phyloP scores from a whole-genome alignment of 1,284 basidiomycete genomes.

The Porodaedalea pini region DNA sequence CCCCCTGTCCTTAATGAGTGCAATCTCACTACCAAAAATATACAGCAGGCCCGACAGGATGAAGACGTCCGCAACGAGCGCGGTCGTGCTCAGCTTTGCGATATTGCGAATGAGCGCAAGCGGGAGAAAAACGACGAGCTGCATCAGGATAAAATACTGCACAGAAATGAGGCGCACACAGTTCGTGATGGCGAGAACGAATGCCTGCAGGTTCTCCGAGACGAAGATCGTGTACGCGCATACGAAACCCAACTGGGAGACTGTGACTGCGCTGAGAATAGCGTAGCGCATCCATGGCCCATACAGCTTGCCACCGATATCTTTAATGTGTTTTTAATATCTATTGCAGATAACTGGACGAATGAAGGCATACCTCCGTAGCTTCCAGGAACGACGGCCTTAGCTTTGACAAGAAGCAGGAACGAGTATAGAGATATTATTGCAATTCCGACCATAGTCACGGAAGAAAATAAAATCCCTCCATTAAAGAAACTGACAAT shows the following conservation, averaged over 20 bases:
- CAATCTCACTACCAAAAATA: constrained; percentile 79
- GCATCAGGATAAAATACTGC: constrained; percentile 78
- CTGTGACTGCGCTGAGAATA: constrained; percentile 84
- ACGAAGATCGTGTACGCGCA: constrained; percentile 95
- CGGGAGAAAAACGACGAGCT: constrained; percentile 85
- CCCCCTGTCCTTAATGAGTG: constrained; percentile 62
- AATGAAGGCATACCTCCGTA: constrained; percentile 73
- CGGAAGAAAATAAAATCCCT: constrained; percentile 85
- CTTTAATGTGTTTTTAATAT: constrained; percentile 36
- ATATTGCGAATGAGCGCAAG: constrained; percentile 85
- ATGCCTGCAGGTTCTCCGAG: constrained; percentile 87
- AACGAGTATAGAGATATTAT: constrained; percentile 92
- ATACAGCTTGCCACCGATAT: constrained; percentile 92
- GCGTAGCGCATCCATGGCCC: constrained; percentile 89
- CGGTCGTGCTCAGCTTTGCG: constrained; percentile 89
- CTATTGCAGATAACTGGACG: background rate
- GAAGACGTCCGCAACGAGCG: constrained; percentile 92
- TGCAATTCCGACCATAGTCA: constrained; percentile 81
- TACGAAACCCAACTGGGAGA: constrained; percentile 91
- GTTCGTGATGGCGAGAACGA: constrained; percentile 81
- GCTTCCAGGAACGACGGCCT: constrained; percentile 86
- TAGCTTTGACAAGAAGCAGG: constrained; percentile 86
- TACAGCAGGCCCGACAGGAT: constrained; percentile 89
- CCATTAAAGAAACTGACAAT: constrained; percentile 84
- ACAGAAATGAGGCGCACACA: constrained; percentile 72